Evolutionary conservation across 768 basidiomycete genomes (phyloP).

Genomic region (Boletus pseudopeckii): DNA sequence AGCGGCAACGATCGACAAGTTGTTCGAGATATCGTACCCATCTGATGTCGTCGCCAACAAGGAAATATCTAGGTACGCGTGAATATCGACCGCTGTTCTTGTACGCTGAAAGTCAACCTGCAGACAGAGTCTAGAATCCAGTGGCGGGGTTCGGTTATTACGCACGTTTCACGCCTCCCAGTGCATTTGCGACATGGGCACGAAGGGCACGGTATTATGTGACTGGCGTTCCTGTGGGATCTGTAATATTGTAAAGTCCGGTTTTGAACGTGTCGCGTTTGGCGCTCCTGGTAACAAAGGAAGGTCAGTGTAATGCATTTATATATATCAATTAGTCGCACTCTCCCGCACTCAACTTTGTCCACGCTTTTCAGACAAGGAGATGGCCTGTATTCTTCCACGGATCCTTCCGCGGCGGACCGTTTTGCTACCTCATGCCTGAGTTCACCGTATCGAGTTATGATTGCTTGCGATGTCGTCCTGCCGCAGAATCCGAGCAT

Average conservation of each 20-base stretch:
- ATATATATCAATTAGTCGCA: slow-evolving; percentile 2
- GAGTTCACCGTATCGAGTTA: slow-evolving; percentile 62
- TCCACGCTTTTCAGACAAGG: slow-evolving; percentile 44
- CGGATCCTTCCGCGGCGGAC: slow-evolving; percentile 57
- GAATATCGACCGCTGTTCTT: neutral
- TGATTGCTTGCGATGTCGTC: slow-evolving; percentile 56
- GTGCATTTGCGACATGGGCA: slow-evolving; percentile 67
- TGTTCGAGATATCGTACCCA: slow-evolving; percentile 48
- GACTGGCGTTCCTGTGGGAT: slow-evolving; percentile 63
- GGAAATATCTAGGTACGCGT: slow-evolving; percentile 46
- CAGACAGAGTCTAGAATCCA: slow-evolving; percentile 35
- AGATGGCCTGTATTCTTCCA: slow-evolving; percentile 60
- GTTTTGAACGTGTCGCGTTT: slow-evolving; percentile 57
- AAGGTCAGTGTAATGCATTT: slow-evolving; percentile 39
- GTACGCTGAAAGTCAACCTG: slow-evolving; percentile 2
- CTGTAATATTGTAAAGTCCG: slow-evolving; percentile 55
- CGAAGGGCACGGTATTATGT: slow-evolving; percentile 49
- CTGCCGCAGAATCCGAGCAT: slow-evolving; percentile 33
- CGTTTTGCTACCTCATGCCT: slow-evolving; percentile 62
- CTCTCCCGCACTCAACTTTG: neutral
- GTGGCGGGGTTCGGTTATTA: slow-evolving; percentile 41
- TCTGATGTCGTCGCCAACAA: slow-evolving; percentile 35
- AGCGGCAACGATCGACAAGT: slow-evolving; percentile 47
- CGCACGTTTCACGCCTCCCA: slow-evolving; percentile 62
- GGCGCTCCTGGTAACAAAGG: slow-evolving; percentile 50